phyloP scores from a whole-genome alignment of 768 basidiomycete genomes.

The Amanita polypyramis region DNA sequence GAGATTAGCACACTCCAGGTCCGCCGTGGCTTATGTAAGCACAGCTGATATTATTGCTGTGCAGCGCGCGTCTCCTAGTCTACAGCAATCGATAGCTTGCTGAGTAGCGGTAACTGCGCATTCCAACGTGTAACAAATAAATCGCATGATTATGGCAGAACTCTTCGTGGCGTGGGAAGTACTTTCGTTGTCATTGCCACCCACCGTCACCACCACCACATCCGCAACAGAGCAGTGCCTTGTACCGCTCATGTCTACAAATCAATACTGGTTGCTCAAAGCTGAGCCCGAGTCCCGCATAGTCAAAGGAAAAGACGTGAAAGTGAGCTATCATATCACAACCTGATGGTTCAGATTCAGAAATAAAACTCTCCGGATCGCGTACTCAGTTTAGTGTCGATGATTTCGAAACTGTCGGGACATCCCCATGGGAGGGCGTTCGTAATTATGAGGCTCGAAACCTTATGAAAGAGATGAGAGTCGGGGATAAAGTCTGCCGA shows the following conservation, averaged over 20 bases:
- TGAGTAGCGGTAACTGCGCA: no score
- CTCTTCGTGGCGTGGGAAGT: no score
- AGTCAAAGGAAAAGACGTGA: slow-evolving; percentile 83
- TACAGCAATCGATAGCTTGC: no score
- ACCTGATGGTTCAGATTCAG: neutral
- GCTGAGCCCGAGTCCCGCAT: slow-evolving; percentile 79
- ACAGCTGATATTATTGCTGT: no score
- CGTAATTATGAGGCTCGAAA: slow-evolving; percentile 77
- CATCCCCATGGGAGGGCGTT: slow-evolving; percentile 83
- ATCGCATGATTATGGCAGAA: no score
- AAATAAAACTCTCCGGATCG: slow-evolving; percentile 2
- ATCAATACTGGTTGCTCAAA: slow-evolving; percentile 64
- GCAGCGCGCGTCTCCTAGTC: no score
- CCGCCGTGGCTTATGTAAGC: no score
- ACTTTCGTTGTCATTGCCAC: neutral
- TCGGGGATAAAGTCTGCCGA: slow-evolving; percentile 55
- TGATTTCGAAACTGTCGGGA: slow-evolving; percentile 64
- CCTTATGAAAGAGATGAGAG: slow-evolving; percentile 71
- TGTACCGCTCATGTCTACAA: slow-evolving; percentile 9
- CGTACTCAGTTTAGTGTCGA: slow-evolving; percentile 66
- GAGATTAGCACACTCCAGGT: neutral
- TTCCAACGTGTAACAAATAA: no score
- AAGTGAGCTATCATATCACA: slow-evolving; percentile 28
- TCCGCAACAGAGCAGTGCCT: neutral
- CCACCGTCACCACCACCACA: neutral